Base-by-base conservation (phyloP, 768 basidiomycete genomes). In the Pulveroboletus sp. region DNA sequence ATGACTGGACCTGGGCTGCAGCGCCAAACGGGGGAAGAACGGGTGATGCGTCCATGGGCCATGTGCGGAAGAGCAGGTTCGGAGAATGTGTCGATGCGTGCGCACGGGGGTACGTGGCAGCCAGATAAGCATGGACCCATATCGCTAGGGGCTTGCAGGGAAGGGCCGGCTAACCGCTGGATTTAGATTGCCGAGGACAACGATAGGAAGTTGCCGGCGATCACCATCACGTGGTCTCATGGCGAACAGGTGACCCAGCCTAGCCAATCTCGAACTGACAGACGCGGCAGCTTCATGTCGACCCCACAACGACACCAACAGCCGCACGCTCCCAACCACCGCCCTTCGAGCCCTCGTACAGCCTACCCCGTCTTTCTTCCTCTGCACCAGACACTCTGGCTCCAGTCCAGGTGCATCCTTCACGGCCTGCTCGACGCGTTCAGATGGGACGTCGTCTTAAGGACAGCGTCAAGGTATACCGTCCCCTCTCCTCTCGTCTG, bases 311-410 rank as follows among this genome's bases (percentile, higher is more conserved):
- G 43, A 26, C 44, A 61, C 24, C 51, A 46, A 12, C 53, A 33
- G 9, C 42, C 43, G 2, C 5, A 56, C 31, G 36, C 6, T 17
- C 61, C 11, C 5, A 31, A 31, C 31, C 9, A 47, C 43, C 61
- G 50, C 32, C 41, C 56, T 14, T 69, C 75, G 4, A 43, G 8
- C 32, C 70, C 84, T 17, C 73, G 85, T 33, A 64, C 76, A 3
- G 65, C 75, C 2, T 91, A 90, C 66, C 88, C 89, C 1, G 64
- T 73, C 11, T 91, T 90, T 65, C 74, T 90, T 7, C 76, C 87
- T 2, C 54, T 85, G 4, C 73, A 73, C 12, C 78, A 86, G 24
- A 82, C 87, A 0, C 61, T 79, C 15, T 63, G 70, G 59, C 70
- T 89, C 3, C 88, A 90, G 58, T 51, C 80, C 9, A 72, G 65